phyloP scores from a whole-genome alignment of 192 early-diverging fungal species.

The Kickxella alabastrina region DNA sequence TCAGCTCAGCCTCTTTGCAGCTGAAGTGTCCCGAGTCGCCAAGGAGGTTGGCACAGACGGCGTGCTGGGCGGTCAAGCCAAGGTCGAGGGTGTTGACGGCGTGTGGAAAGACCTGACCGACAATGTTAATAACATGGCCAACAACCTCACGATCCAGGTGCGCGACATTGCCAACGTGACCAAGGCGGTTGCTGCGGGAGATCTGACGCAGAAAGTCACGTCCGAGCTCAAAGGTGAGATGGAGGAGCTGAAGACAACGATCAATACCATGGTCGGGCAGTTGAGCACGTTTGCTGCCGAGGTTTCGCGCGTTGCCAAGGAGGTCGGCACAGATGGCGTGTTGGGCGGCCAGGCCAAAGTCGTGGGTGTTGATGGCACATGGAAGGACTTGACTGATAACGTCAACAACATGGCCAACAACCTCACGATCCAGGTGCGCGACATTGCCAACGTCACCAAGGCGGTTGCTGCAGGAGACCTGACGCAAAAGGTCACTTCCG shows the following conservation, averaged over 20 bases:
- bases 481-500: slow-evolving; percentile 52
- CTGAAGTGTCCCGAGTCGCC: slow-evolving; percentile 64
- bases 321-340: slow-evolving; percentile 66
- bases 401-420: slow-evolving; percentile 64
- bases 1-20: slow-evolving; percentile 55
- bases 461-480: slow-evolving; percentile 60
- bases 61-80: slow-evolving; percentile 58
- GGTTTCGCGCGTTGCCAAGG: slow-evolving; percentile 62
- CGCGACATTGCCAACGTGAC: slow-evolving; percentile 58
- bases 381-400: slow-evolving; percentile 60
- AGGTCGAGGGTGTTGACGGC: slow-evolving; percentile 56
- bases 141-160: slow-evolving; percentile 59
- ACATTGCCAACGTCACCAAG: slow-evolving; percentile 55
- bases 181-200: slow-evolving; percentile 57
- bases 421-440: slow-evolving; percentile 58
- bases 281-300: slow-evolving; percentile 58
- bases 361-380: slow-evolving; percentile 51
- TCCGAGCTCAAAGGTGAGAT: slow-evolving; percentile 56
- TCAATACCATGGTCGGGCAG: slow-evolving; percentile 67
- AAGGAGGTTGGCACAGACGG: slow-evolving; percentile 65
- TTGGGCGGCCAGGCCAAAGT: slow-evolving; percentile 61
- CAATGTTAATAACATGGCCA: slow-evolving; percentile 63
- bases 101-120: slow-evolving; percentile 66
- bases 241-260: slow-evolving; percentile 59
- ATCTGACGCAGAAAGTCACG: slow-evolving; percentile 51